A percentile compares a stretch with the other conserved stretches of the same genome.
phyloP scores from a whole-genome alignment of 176 grass and related monocot species.

The Chrysopogon serrulatus region DNA sequence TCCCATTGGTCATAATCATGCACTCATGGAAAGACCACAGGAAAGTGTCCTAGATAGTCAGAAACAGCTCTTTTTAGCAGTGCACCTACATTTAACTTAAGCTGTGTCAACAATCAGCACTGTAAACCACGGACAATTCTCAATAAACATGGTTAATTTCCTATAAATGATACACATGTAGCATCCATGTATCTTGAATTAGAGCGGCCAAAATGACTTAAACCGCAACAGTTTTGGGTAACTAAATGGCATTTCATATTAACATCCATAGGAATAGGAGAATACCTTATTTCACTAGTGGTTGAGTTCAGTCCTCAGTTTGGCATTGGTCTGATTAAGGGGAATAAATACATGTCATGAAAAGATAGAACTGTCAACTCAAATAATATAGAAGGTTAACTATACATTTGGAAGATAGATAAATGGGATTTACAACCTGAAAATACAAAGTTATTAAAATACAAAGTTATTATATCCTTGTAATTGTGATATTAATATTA shows the following conservation, averaged over 20 bases:
- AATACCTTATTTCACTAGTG: conserved; percentile 2
- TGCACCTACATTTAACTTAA: background rate
- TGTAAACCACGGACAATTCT: background rate
- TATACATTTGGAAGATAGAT: background rate
- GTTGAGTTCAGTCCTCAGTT: background rate
- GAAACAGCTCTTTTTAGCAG: background rate
- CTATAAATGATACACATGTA: background rate
- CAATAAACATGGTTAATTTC: background rate
- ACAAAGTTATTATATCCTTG: background rate
- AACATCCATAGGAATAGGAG: background rate
- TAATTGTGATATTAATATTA: background rate
- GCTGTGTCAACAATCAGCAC: background rate
- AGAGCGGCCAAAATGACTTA: background rate
- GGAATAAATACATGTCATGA: background rate
- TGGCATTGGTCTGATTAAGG: background rate
- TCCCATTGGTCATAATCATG: background rate
- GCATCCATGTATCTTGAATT: background rate
- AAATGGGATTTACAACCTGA: conserved; percentile 1
- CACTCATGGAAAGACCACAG: conserved; percentile 7
- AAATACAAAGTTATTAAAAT: conserved; percentile 11
- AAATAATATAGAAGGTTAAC: conserved; percentile 14
- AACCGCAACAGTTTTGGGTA: background rate
- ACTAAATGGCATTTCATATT: background rate
- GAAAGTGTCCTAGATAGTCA: background rate
- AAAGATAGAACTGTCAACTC: conserved; percentile 4